These are phyloP conservation scores for Larix kaempferi DNA, from an alignment of 75 land plant genomes.

Conservation along the genomic window DNA sequence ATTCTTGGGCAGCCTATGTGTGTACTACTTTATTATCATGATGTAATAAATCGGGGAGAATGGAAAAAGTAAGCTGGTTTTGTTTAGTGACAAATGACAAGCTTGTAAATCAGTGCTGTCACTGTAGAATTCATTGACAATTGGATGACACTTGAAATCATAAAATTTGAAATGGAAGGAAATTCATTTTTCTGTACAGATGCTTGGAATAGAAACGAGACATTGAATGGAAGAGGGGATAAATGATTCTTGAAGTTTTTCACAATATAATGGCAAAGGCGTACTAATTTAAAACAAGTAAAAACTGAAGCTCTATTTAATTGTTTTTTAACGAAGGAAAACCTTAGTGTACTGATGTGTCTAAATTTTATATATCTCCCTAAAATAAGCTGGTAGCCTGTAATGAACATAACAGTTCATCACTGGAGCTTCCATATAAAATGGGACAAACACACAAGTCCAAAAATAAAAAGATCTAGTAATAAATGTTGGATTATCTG, in stretches of 20 bases:
- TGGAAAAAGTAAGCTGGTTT: conserved; percentile 2
- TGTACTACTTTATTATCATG: conserved; percentile 92
- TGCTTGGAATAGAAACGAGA: background rate
- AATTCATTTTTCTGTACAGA: background rate
- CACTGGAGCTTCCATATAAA: no score
- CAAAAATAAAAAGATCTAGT: no score
- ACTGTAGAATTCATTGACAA: background rate
- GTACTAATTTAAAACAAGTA: background rate
- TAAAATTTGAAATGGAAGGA: background rate
- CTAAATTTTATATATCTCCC: no score
- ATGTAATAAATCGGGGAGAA: conserved; percentile 66
- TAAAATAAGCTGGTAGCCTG: no score
- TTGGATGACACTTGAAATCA: background rate
- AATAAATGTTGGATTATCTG: no score
- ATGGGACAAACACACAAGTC: no score
- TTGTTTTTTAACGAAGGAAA: background rate
- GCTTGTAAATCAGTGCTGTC: conserved; percentile 3
- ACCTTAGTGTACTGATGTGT: background rate
- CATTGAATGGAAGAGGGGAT: background rate
- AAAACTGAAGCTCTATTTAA: background rate
- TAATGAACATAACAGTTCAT: no score
- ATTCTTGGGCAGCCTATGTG: conserved; percentile 98
- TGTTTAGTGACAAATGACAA: conserved; percentile 2
- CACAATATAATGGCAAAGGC: background rate
- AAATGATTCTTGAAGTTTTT: background rate